phyloP scores from a whole-genome alignment of 2,329 filamentous ascomycete genomes.

The Trichoderma brevicompactum region DNA sequence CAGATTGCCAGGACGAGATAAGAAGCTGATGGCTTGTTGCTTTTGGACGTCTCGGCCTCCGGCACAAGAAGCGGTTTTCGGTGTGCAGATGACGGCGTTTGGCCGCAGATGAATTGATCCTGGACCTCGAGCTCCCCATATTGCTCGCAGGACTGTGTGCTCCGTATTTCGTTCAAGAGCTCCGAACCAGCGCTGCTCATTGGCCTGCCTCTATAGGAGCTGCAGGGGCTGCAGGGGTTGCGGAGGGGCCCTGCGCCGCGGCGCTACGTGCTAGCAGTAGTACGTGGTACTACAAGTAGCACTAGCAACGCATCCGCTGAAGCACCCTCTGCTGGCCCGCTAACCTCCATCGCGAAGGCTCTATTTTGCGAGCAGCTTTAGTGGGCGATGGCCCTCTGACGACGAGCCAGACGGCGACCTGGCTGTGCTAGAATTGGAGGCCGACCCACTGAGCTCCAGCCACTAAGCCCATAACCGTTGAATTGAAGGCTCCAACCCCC shows the following conservation, averaged over 20 bases:
- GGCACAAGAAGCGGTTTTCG: background rate
- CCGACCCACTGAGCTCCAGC: conserved; percentile 14
- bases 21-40: background rate
- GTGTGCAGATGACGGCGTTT: background rate
- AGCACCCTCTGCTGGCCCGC: background rate
- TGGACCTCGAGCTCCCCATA: background rate
- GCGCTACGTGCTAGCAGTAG: background rate
- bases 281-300: background rate
- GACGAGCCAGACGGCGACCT: background rate
- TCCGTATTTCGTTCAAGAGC: conserved; percentile 8
- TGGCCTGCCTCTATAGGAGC: conserved; percentile 14
- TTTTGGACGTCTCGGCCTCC: background rate
- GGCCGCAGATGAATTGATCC: conserved; percentile 5
- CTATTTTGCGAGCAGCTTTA: background rate
- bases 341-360: conserved; percentile 8
- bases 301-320: conserved; percentile 12
- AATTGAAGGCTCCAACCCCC: conserved; percentile 6
- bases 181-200: conserved; percentile 1
- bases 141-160: conserved; percentile 1
- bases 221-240: conserved; percentile 23
- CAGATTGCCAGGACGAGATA: background rate
- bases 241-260: conserved; percentile 18
- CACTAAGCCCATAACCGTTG: conserved; percentile 18
- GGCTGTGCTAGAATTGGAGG: background rate
- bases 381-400: background rate